phyloP scores from a whole-genome alignment of 495 filamentous ascomycete genomes.

The Hyaloscypha bicolor region DNA sequence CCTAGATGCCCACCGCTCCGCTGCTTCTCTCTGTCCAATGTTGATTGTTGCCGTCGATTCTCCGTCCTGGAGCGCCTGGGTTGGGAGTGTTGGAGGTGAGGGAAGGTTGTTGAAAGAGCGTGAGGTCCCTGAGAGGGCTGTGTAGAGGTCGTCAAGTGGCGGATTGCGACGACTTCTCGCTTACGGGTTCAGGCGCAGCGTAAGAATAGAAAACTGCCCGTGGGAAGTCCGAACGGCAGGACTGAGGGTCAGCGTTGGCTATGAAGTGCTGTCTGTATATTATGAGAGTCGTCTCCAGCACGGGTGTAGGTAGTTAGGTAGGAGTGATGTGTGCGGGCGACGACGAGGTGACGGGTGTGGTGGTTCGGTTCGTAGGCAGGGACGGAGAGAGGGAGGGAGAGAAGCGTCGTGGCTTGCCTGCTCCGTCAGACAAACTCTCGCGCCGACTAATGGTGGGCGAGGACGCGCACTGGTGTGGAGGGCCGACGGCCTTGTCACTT shows the following conservation, averaged over 20 bases:
- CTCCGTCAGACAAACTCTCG: not conserved
- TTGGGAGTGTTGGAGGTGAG: slow-evolving; percentile 4
- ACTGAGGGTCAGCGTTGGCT: not conserved
- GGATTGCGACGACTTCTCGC: slow-evolving; percentile 14
- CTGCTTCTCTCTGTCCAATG: slow-evolving; percentile 19
- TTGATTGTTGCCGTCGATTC: slow-evolving; percentile 14
- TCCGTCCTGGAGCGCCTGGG: slow-evolving; percentile 16
- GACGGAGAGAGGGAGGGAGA: not conserved
- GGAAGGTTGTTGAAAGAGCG: slow-evolving; percentile 21
- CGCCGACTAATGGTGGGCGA: not conserved
- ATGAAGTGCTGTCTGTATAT: slow-evolving; percentile 6
- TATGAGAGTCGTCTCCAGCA: not conserved
- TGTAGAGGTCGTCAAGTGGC: not conserved
- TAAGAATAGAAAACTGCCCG: slow-evolving; percentile 19
- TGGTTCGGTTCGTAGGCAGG: not conserved
- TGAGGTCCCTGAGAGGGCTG: slow-evolving; percentile 1
- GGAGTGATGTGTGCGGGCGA: not conserved
- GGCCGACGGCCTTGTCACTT: not conserved
- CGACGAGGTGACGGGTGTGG: not conserved
- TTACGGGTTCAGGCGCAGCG: slow-evolving; percentile 12
- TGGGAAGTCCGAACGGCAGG: not conserved
- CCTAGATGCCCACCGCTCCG: slow-evolving; percentile 20
- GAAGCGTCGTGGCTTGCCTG: slow-evolving; percentile 1
- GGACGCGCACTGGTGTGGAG: not conserved
- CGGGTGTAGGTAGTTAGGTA: not conserved